Percentiles rank a stretch among this genome's conserved stretches.
Evolutionary conservation across 1,139 yeast species (phyloP).

Genomic region (Yamadazyma oceani): DNA sequence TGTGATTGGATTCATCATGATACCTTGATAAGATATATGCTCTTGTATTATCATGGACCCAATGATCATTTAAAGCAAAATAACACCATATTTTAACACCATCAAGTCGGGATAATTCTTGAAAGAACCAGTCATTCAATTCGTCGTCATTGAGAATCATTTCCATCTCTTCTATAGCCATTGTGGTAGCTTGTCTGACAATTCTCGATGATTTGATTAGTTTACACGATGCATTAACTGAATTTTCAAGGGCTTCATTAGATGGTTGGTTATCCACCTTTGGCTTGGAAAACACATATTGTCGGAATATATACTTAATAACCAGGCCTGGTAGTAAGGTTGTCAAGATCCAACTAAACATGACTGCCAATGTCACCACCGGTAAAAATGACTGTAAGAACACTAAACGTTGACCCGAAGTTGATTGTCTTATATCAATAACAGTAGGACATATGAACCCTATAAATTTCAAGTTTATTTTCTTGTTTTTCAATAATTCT

Average conservation of each 20-base stretch:
- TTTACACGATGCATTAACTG: slow-evolving; percentile 43
- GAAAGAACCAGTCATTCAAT: slow-evolving; percentile 52
- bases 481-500: slow-evolving; percentile 19
- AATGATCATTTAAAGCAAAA: slow-evolving; percentile 58
- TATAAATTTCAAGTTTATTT: slow-evolving; percentile 34
- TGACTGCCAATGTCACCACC: slow-evolving; percentile 25
- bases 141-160: slow-evolving; percentile 42
- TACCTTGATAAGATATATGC: slow-evolving; percentile 39
- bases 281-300: slow-evolving; percentile 25
- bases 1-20: slow-evolving; percentile 24
- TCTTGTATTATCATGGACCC: slow-evolving; percentile 57
- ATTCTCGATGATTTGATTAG: slow-evolving; percentile 41
- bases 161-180: slow-evolving; percentile 60
- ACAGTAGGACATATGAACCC: slow-evolving; percentile 69
- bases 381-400: slow-evolving; percentile 34
- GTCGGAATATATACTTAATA: slow-evolving; percentile 23
- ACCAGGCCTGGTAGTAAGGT: slow-evolving; percentile 21
- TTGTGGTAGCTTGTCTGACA: slow-evolving; percentile 50
- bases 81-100: slow-evolving; percentile 47
- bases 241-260: slow-evolving; percentile 32
- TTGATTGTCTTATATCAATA: slow-evolving; percentile 52
- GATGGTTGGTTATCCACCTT: slow-evolving; percentile 16
- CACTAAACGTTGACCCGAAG: slow-evolving; percentile 45
- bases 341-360: slow-evolving; percentile 22
- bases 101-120: slow-evolving; percentile 18